Conservation (phyloP, 2,329 filamentous ascomycete genomes). For the Fusarium protoensiforme region DNA sequence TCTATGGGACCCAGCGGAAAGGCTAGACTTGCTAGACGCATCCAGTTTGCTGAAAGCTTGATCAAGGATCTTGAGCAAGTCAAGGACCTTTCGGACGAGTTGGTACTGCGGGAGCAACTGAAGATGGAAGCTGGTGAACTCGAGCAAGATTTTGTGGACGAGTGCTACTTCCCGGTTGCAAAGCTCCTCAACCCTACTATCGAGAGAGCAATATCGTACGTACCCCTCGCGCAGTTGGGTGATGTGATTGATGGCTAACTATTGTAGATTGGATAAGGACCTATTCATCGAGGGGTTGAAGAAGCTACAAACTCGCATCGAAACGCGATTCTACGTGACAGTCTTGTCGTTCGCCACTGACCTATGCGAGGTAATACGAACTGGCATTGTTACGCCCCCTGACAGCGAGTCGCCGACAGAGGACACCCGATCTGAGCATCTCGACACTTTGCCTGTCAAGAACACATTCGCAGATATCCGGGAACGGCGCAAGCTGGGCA, state of each 20-base stretch:
- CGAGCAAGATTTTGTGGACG: conserved; percentile 83
- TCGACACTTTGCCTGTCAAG: conserved; percentile 62
- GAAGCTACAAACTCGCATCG: conserved; percentile 62
- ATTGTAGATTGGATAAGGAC: conserved; percentile 70
- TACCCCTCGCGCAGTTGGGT: conserved; percentile 38
- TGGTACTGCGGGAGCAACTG: conserved; percentile 79
- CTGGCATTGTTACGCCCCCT: conserved; percentile 60
- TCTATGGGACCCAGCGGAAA: conserved; percentile 90
- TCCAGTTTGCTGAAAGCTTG: conserved; percentile 86
- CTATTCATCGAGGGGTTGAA: conserved; percentile 66
- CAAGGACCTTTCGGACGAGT: conserved; percentile 73
- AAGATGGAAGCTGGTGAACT: conserved; percentile 83
- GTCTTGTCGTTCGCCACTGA: conserved; percentile 68
- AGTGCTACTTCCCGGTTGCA: conserved; percentile 90
- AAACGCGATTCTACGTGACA: conserved; percentile 67
- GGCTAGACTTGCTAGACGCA: conserved; percentile 80
- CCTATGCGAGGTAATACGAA: conserved; percentile 64
- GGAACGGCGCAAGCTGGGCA: conserved; percentile 85
- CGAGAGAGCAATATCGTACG: conserved; percentile 84
- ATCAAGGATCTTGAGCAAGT: conserved; percentile 82
- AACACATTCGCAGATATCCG: conserved; percentile 74
- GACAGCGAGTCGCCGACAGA: conserved; percentile 39
- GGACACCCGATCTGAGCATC: conserved; percentile 47
- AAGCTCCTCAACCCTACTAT: conserved; percentile 81
- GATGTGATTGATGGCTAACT: conserved; percentile 51